These are phyloP conservation scores for Dictyostelium firmibasis DNA, from an alignment of 78 protist species.

Conservation along the genomic window DNA sequence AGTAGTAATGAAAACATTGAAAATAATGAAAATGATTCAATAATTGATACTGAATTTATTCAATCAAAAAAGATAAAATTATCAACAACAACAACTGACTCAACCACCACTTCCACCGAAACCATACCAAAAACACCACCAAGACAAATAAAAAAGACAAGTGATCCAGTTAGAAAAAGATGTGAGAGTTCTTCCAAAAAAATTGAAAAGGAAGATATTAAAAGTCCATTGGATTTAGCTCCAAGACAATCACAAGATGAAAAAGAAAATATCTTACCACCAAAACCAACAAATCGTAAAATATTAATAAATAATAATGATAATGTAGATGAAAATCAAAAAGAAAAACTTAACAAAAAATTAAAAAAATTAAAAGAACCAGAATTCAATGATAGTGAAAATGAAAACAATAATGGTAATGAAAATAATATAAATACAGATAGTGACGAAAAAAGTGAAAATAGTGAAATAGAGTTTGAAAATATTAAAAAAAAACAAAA, in stretches of 20 bases:
- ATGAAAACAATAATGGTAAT: background rate
- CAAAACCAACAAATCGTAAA: slow-evolving; percentile 14
- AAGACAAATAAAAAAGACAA: background rate
- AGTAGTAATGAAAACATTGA: background rate
- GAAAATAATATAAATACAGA: background rate
- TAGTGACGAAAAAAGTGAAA: background rate
- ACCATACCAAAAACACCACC: background rate
- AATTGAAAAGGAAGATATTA: background rate
- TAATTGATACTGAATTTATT: background rate
- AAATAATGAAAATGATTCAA: background rate
- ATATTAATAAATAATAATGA: background rate
- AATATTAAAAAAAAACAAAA: background rate
- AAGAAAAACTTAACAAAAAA: background rate
- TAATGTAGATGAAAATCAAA: background rate
- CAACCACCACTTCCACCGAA: background rate
- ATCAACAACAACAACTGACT: background rate
- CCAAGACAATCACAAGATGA: slow-evolving; percentile 1
- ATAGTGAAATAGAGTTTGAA: background rate
- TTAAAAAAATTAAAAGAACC: background rate
- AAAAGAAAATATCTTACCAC: background rate
- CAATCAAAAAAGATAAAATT: background rate
- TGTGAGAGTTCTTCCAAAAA: no score
- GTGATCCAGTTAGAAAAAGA: background rate
- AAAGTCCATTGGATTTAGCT: background rate
- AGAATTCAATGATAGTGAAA: background rate